Base-by-base conservation (phyloP, 345 rosid species). In the Trapa incisa region DNA sequence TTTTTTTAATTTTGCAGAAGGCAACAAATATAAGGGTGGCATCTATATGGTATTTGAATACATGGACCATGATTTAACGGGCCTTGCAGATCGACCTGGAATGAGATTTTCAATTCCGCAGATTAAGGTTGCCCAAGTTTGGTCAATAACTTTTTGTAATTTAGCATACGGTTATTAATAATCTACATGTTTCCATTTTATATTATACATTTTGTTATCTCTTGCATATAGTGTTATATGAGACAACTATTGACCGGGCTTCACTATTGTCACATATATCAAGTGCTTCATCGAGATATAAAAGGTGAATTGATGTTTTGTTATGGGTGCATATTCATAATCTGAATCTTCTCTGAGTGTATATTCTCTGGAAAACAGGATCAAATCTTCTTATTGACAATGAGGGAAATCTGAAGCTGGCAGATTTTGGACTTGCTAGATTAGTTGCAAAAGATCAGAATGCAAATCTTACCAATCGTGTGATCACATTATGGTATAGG, bases 401-500 rank as follows among this genome's bases (percentile, higher is more conserved):
- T 45, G 86, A 89, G 81, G 96, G 98, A 39, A 92, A 89, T 71
- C 76, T 92, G 69, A 92, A 92, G 82, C 91, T 92, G 64, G 98
- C 96, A 8, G 98, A 89, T 84, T 92, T 92, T 78, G 97, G 98
- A 68, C 96, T 88, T 66, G 98, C 98, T 54, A 79, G 98, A 9
- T 85, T 91, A 3, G 88, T 81, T 77, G 87, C 96, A 36, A 77
- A 75, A 79, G 96, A 92, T 65, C 89, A 84, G 67, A 72, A 76
- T 75, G 89, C 83, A 66, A 86, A 85, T 69, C 91, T 92, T 22
- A 92, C 98, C 39, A 92, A 92, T 74, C 91, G 91, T 66, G 96
- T 92, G 70, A 92, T 92, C 76, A 92, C 96, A 69, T 73, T 89
- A 67, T 92, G 98, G 98, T 93, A 93, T 81, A 88, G 97, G 98